Evolutionary conservation across 2,329 filamentous ascomycete genomes (phyloP), one percentile per base, ranked within the genome.

Genomic region (Thelonectria blattea): DNA sequence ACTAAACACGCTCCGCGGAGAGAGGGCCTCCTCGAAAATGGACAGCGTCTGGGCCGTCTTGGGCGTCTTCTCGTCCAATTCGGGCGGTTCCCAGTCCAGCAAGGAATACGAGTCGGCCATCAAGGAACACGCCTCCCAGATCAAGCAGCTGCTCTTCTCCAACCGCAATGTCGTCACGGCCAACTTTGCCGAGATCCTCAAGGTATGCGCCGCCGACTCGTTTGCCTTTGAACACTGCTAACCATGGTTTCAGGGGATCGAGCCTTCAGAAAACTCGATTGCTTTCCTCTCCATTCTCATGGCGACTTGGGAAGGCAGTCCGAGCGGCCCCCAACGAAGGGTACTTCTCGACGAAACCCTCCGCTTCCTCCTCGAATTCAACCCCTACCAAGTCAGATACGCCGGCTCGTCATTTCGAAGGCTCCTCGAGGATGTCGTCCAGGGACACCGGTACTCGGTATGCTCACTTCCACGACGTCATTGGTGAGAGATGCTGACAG

Each of bases 341-440:
- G 34, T 73, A 2, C 52, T 85, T 11, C 72, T 78, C 27, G 76
- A 81, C 61, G 75, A 78, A 48, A 70, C 80, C 15, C 68, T 81
- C 49, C 67, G 72, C 1, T 84, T 86, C 61, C 70, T 86, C 24
- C 63, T 78, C 48, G 71, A 71, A 5, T 86, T 86, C 64, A 81
- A 86, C 60, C 70, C 77, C 12, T 71, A 78, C 10, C 84, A 87
- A 66, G 78, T 84, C 55, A 79, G 85, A 66, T 86, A 85, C 69
- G 77, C 75, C 11, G 81, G 82, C 17, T 57, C 62, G 2, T 60
- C 73, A 3, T 77, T 87, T 18, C 73, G 76, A n/a, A 71, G 74
- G 2, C 67, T 86, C 2, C 74, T 87, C 20, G 74, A 78, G 2
- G 71, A 71, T 46, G 71, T 83, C 14, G 72, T 72, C 2, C 72